Evolutionary conservation across 2,329 filamentous ascomycete species (phyloP), one percentile per base, ranked within the genome.

Genomic region (Zymoseptoria passerinii): DNA sequence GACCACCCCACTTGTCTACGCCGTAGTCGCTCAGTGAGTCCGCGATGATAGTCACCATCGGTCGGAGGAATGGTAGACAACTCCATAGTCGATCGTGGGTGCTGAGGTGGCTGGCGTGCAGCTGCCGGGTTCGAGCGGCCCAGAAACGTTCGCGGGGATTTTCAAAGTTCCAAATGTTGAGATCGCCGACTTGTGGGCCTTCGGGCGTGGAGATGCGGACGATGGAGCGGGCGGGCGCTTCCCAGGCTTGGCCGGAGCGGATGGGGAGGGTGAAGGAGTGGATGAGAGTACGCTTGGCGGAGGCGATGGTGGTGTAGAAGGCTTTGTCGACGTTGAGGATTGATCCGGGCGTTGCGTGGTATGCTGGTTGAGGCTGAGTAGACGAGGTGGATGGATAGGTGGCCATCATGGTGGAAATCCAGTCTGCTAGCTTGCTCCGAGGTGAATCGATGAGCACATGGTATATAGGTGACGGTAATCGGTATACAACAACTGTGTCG

Each of bases 131-230:
- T 44, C 90, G 82, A 0, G 83, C 79, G 1, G 90, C 89, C 90
- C 89, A 95, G 76, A 95, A 90, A 49, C 84, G 80, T 71, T 95
- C 90, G 13, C 88, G 82, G 0, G 89, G 87, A 71, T 94, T 91
- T 62, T 85, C 76, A 4, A 80, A 78, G 66, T 87, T 89, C 88
- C 88, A 95, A 66, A 94, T 81, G 71, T 95, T 95, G 18, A 94
- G 76, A 67, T 94, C 90, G 56, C 89, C 88, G 53, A 95, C 89
- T 74, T 95, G 90, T 0, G 90, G 84, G 0, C 90, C 90, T 58
- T 62, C 57, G 29, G 62, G 62, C 0, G 89, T 92, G 58, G 84
- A 87, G 61, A 95, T 84, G 13, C 85, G 83, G 60, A 89, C 82
- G 58, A 94, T 81, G 53, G 80, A 80, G 3, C 88, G 87, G 1